A percentile compares a stretch with the other conserved stretches of the same genome.
Conservation (phyloP, 2,329 filamentous ascomycete genomes). For the Paecilomyces variotii region DNA sequence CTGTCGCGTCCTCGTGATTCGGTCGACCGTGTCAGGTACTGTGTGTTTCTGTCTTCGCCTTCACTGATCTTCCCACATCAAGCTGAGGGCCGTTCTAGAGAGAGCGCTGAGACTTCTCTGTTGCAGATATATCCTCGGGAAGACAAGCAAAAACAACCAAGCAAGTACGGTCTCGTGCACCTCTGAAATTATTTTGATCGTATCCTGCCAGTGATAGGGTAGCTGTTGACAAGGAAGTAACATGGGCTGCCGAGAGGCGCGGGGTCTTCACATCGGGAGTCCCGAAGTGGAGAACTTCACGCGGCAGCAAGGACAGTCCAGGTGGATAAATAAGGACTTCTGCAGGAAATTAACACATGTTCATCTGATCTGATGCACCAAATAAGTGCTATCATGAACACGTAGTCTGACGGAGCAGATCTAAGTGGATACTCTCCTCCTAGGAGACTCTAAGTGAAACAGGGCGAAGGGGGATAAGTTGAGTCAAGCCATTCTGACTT, state of each 20-base stretch:
- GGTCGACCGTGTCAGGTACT: constrained; percentile 1
- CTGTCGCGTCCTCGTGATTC: neutral
- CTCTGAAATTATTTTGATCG: neutral
- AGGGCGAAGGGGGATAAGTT: neutral
- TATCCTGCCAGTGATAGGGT: neutral
- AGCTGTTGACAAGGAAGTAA: neutral
- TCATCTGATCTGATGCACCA: neutral
- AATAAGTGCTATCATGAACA: neutral
- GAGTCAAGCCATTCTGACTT: neutral
- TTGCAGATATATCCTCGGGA: neutral
- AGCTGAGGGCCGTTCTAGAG: neutral
- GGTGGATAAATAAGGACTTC: neutral
- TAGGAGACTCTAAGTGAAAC: neutral
- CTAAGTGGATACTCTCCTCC: neutral
- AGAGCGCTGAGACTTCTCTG: neutral
- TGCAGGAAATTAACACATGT: neutral
- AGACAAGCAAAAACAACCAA: no score
- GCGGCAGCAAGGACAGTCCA: neutral
- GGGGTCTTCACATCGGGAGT: neutral
- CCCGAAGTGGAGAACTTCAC: neutral
- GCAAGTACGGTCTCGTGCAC: no score
- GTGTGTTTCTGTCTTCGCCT: neutral
- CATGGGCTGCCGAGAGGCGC: neutral
- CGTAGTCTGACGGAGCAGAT: neutral
- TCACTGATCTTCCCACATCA: neutral